Evolutionary conservation across 176 grass and related monocot genomes (phyloP).

Genomic region (Musa troglodytarum): DNA sequence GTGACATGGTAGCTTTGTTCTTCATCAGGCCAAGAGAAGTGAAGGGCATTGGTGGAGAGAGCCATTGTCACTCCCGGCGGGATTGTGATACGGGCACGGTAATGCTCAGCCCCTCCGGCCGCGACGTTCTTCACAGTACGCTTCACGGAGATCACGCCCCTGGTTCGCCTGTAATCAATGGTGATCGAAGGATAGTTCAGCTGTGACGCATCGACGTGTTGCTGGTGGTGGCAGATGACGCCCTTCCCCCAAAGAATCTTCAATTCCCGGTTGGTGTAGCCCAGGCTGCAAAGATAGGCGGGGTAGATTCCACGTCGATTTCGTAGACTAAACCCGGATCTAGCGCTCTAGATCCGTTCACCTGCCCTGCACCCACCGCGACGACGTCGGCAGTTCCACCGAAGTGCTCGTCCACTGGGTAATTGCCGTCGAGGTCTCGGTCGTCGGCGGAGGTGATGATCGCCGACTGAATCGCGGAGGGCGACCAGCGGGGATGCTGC

Average conservation of each 20-base stretch:
- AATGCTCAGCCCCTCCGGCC: constrained; percentile 22
- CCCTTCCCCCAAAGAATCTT: neutral
- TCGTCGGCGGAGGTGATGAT: constrained; percentile 50
- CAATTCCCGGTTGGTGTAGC: constrained; percentile 15
- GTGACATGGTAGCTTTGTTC: constrained; percentile 35
- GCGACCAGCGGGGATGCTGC: constrained; percentile 41
- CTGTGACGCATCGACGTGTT: constrained; percentile 11
- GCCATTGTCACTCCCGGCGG: constrained; percentile 10
- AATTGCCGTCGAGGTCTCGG: constrained; percentile 19
- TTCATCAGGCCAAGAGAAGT: constrained; percentile 22
- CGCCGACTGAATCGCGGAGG: constrained; percentile 44
- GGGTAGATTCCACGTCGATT: constrained; percentile 25
- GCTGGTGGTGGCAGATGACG: constrained; percentile 17
- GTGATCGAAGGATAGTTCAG: constrained; percentile 49
- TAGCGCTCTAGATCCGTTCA: constrained; percentile 21
- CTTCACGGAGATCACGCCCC: constrained; percentile 6
- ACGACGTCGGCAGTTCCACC: constrained; percentile 20
- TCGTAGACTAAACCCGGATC: constrained; percentile 58
- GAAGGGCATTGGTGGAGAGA: constrained; percentile 28
- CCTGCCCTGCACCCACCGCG: constrained; percentile 36
- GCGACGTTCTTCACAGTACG: constrained; percentile 38
- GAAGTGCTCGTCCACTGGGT: constrained; percentile 30
- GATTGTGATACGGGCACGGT: neutral
- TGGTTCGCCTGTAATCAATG: neutral
- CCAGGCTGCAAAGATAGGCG: constrained; percentile 36